Base-by-base conservation (phyloP, 1,284 basidiomycete species). In the Boletus mariae region DNA sequence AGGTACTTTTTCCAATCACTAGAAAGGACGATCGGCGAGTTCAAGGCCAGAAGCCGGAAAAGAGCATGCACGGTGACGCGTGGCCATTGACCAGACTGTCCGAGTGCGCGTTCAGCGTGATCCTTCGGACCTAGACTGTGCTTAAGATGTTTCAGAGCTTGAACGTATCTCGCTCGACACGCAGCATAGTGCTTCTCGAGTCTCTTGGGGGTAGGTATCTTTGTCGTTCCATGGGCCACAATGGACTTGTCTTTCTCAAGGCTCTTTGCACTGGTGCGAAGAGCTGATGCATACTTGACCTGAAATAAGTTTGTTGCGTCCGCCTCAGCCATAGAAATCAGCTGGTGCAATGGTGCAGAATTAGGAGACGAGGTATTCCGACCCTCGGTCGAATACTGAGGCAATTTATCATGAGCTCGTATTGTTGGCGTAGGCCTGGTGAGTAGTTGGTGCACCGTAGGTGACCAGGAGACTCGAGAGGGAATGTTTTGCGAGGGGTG, bases 1-100 rank as follows among this genome's bases (percentile, higher is more conserved):
- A 79, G 48, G 17, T 41, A 55, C 1, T 28, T n/a, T 31, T 55
- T 54, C 76, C 75, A 77, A 11, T 51, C 34, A 0, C 48, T 28
- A 0, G 58, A 28, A 15, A 63, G 54, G 5, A 5, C 0, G n/a
- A 23, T 45, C 3, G n/a, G 29, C 0, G 53, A 59, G 2, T 54
- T 59, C 8, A 60, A 65, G 1, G 65, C 59, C n/a, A 72, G 59
- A 7, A 42, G 49, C 2, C 57, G 47, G 3, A 75, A 56, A 11
- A 75, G 55, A 0, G 59, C 45, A 29, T 57, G 54, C 3, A 53
- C 41, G 0, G 68, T 69, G 13, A 71, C 47, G 15, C 57, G 61
- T 13, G 71, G 69, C 71, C 69, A 73, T 34, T 61, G 59, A 6
- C 68, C 69, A 0, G 64, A 61, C 4, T 45, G 48, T 5, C 40